Base-by-base conservation (phyloP, 352 stramenopile species). In the Phytophthora sojae region DNA sequence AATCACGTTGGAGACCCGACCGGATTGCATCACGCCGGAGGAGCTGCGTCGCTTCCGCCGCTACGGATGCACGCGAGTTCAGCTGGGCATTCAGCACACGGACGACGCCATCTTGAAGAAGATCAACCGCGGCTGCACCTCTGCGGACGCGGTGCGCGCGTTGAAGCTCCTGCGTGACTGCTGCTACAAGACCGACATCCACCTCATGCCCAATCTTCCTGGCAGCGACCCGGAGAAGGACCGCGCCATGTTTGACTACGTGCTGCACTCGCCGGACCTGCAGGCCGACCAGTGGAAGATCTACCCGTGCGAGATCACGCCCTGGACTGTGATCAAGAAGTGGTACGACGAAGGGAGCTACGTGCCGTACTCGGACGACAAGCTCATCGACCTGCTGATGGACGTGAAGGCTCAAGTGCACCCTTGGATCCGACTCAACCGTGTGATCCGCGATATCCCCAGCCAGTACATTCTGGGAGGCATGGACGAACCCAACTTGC, bases 201-300 rank as follows among this genome's bases (percentile, higher is more conserved):
- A 98, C 58, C 69, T 98, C 29, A 98, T 98, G 94, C 94, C 94
- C 6, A 98, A 98, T 62, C 69, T 98, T 26, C 94, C 94, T 1
- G 94, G 93, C 1, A 93, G 89, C 26, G 83, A 88, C 35, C 77
- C 88, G 0, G 92, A 94, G 29, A 88, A 90, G 45, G 94, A 98
- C 71, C 81, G 81, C 19, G 63, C 75, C 17, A 98, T 98, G 94
- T 98, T 98, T 67, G 85, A 97, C 17, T 93, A 94, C 47, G 89
- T 98, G 17, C 70, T 98, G 44, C 67, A 89, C 32, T 95, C 93
- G 32, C 81, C 90, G 6, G 79, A 97, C 58, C 79, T 98, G n/a
- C 93, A 98, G 69, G 92, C 93, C 0, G 94, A 98, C 64, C 93
- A 98, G 76, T 98, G 93, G 94, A 98, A 98, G 82, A 98, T 98